A percentile compares a stretch with the other conserved stretches of the same genome.
phyloP scores from a whole-genome alignment of 306 rosid genomes.

The Arachis hypogaea region DNA sequence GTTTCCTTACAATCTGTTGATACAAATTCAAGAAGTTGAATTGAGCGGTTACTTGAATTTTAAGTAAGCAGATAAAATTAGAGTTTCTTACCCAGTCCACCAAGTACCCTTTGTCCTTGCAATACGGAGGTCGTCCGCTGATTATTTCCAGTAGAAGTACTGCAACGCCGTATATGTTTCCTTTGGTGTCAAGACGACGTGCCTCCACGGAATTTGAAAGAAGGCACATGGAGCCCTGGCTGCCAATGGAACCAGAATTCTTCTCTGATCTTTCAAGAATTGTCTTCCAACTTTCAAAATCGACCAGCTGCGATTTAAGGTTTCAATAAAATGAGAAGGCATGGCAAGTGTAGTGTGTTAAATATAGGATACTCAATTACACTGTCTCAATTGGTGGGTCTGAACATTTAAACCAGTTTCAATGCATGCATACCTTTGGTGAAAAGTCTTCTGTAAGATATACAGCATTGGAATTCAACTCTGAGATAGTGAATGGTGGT shows the following conservation, averaged over 20 bases:
- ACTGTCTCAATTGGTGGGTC: conserved; percentile 5
- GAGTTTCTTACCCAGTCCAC: conserved; percentile 83
- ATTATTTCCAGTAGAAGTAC: conserved; percentile 80
- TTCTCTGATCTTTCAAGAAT: conserved; percentile 85
- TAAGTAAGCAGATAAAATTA: neutral
- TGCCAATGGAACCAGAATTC: conserved; percentile 67
- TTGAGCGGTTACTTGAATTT: neutral
- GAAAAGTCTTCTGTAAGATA: conserved; percentile 96
- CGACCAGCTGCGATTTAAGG: conserved; percentile 71
- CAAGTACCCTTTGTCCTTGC: conserved; percentile 84
- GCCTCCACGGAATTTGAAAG: conserved; percentile 81
- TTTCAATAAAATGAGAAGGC: conserved; percentile 30
- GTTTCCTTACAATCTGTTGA: neutral
- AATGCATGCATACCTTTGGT: conserved; percentile 67
- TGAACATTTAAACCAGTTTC: conserved; percentile 10
- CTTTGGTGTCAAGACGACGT: conserved; percentile 76
- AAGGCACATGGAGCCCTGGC: conserved; percentile 68
- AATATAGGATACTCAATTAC: conserved; percentile 22
- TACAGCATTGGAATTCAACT: conserved; percentile 82
- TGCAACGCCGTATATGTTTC: conserved; percentile 84
- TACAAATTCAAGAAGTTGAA: too few species aligned
- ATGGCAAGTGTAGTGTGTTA: neutral
- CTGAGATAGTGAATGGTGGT: conserved; percentile 91
- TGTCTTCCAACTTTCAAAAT: conserved; percentile 95
- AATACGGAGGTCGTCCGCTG: conserved; percentile 89